Evolutionary conservation across 129 eudicot genomes (phyloP).

Genomic region (Glebionis coronaria): DNA sequence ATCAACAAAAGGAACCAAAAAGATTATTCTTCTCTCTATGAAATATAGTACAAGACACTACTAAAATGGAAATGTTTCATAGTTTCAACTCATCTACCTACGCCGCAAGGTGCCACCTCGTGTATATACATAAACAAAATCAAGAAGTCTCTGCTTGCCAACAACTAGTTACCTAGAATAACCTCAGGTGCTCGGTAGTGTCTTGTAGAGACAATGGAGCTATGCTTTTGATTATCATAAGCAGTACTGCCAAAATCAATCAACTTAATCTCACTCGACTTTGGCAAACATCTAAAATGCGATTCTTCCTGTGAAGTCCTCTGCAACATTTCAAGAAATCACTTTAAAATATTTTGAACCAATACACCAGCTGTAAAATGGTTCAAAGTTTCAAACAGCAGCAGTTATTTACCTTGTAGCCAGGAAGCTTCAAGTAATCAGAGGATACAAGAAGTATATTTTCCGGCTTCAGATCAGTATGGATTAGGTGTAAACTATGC

Average conservation of each 20-base stretch:
- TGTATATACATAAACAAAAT: not conserved
- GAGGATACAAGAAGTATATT: conserved; percentile 85
- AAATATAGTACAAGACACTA: too few species aligned
- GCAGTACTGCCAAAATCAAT: conserved; percentile 98
- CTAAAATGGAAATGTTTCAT: too few species aligned
- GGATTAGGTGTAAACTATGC: conserved; percentile 85
- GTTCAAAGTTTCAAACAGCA: conserved; percentile 33
- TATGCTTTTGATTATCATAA: conserved; percentile 70
- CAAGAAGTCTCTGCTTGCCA: conserved; percentile 13
- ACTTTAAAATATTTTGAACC: conserved; percentile 22
- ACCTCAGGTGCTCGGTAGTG: conserved; percentile 99
- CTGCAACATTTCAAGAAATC: conserved; percentile 58
- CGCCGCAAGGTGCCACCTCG: too few species aligned
- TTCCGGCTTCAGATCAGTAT: conserved; percentile 99
- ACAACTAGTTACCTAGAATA: conserved; percentile 67
- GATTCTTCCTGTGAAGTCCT: conserved; percentile 55
- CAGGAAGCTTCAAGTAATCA: conserved; percentile 79
- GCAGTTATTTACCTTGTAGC: conserved; percentile 66
- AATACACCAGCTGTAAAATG: conserved; percentile 24
- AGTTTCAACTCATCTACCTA: too few species aligned
- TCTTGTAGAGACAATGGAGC: conserved; percentile 88
- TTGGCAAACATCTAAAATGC: conserved; percentile 78
- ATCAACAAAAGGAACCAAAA: not conserved
- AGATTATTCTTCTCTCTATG: too few species aligned
- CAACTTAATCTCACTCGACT: conserved; percentile 93